A percentile compares a stretch with the other conserved stretches of the same genome.
Conservation (phyloP, 305 asterid genomes). For the Euphrasia arctica region DNA sequence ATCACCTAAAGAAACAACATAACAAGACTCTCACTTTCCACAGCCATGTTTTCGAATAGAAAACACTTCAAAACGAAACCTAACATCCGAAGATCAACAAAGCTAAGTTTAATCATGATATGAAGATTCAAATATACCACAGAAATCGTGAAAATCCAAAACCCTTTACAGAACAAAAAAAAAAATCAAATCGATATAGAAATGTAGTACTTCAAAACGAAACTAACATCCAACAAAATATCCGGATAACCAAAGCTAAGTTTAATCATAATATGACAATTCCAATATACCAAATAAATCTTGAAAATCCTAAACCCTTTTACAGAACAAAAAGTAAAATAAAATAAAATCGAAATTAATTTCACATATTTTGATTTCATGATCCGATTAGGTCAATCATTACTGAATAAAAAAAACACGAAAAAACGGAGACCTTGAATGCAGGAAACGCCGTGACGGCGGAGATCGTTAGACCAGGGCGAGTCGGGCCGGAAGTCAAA, state of each 20-base stretch:
- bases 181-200: not conserved
- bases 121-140: too few species aligned
- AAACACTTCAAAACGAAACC: not conserved
- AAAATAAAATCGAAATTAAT: slow-evolving; percentile 5
- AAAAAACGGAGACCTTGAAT: slow-evolving; percentile 47
- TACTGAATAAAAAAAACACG: not conserved
- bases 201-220: not conserved
- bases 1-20: slow-evolving; percentile 49
- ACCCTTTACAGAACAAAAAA: not conserved
- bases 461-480: slow-evolving; percentile 73
- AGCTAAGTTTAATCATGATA: too few species aligned
- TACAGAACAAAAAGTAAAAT: not conserved
- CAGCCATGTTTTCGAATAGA: not conserved
- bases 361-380: not conserved
- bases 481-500: slow-evolving; percentile 73
- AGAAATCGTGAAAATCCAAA: too few species aligned
- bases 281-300: too few species aligned
- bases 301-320: too few species aligned
- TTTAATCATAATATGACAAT: too few species aligned
- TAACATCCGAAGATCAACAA: not conserved
- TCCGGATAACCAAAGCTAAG: not conserved
- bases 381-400: not conserved
- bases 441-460: slow-evolving; percentile 47
- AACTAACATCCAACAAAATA: not conserved
- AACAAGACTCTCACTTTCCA: not conserved